A percentile compares a stretch with the other conserved stretches of the same genome.
Conservation (phyloP, 2,329 filamentous ascomycete genomes). For the Penicillium sp. region DNA sequence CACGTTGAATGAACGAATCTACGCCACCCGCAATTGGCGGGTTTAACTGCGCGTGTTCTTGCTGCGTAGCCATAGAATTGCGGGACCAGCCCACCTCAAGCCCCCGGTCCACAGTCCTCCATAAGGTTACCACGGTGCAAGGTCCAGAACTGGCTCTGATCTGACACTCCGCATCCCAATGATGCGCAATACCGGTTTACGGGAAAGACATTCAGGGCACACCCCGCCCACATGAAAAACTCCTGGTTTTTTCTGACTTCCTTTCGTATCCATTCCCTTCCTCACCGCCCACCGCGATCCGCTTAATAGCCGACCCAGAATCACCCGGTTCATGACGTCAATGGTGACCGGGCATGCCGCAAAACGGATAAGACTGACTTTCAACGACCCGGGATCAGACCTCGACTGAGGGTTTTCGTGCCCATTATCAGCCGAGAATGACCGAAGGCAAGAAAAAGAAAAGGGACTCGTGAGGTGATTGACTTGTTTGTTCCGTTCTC, state of each 20-base stretch:
- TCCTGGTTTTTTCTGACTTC: background rate
- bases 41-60: slow-evolving; percentile 1
- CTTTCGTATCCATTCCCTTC: background rate
- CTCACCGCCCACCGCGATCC: background rate
- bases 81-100: background rate
- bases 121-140: slow-evolving; percentile 1
- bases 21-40: slow-evolving; percentile 7
- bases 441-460: background rate
- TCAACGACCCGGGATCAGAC: slow-evolving; percentile 18
- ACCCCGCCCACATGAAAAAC: background rate
- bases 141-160: slow-evolving; percentile 1
- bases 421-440: background rate
- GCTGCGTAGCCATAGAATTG: background rate
- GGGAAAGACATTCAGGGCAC: background rate
- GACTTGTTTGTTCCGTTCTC: background rate
- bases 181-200: slow-evolving; percentile 1
- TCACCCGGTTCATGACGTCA: slow-evolving; percentile 21
- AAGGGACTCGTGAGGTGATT: background rate
- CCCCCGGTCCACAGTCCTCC: background rate
- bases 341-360: slow-evolving; percentile 6
- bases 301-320: slow-evolving; percentile 1
- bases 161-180: slow-evolving; percentile 3
- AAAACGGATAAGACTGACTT: slow-evolving; percentile 10
- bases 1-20: background rate
- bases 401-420: slow-evolving; percentile 4